A percentile compares a stretch with the other conserved stretches of the same genome.
Evolutionary conservation across 306 rosid species (phyloP).

Genomic region (Echinosophora koreensis): DNA sequence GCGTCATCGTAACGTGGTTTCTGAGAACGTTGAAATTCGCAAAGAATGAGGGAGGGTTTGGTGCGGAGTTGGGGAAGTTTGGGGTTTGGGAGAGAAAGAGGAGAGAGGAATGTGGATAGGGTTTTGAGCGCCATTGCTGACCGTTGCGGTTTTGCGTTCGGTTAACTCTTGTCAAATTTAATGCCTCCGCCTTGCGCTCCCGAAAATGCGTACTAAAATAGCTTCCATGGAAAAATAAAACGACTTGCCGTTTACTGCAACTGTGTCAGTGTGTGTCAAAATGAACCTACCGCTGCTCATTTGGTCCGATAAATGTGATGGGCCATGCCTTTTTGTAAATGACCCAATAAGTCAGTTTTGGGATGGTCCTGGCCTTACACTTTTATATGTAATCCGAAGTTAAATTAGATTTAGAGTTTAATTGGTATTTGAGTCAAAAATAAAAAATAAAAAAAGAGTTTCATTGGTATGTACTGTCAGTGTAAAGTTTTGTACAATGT

Average conservation of each 20-base stretch:
- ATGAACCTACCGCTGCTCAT: background rate
- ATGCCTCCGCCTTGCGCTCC: too few species aligned
- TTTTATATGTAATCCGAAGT: too few species aligned
- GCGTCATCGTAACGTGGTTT: constrained; percentile 26
- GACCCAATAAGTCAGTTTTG: background rate
- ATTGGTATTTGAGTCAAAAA: too few species aligned
- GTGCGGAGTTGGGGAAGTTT: constrained; percentile 38
- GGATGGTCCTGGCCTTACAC: background rate
- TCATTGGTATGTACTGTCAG: too few species aligned
- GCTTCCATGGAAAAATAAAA: background rate
- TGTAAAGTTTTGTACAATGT: too few species aligned
- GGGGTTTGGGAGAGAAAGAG: constrained; percentile 53
- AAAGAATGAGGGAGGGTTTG: constrained; percentile 49
- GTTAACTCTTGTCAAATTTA: too few species aligned
- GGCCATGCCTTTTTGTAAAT: background rate
- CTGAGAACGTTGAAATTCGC: constrained; percentile 51
- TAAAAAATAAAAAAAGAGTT: too few species aligned
- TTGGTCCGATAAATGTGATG: background rate
- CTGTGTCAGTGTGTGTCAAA: background rate
- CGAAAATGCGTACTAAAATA: background rate
- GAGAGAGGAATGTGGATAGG: constrained; percentile 64
- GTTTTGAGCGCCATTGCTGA: constrained; percentile 73
- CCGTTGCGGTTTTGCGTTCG: constrained; percentile 58
- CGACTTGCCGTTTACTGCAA: background rate
- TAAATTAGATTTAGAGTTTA: too few species aligned